phyloP scores from a whole-genome alignment of 306 rosid species.

The apple (Malus domestica) region DNA sequence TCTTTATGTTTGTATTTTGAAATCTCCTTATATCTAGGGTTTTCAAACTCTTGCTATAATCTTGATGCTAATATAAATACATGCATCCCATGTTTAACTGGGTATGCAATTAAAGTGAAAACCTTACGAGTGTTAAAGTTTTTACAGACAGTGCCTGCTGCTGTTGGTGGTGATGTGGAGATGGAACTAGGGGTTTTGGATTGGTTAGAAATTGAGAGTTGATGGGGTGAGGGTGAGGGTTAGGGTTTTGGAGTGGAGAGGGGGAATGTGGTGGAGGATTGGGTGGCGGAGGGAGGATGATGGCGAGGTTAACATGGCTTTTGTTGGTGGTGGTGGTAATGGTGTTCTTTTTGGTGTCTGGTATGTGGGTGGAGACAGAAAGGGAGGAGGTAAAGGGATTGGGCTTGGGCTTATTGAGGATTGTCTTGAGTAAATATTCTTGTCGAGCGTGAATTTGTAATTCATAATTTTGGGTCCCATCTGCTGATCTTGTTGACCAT shows the following conservation, averaged over 20 bases:
- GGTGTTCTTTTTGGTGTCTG: background rate
- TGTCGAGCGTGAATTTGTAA: background rate
- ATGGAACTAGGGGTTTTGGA: background rate
- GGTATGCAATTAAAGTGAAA: no score
- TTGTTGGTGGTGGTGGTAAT: background rate
- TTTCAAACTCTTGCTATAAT: no score
- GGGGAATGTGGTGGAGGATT: background rate
- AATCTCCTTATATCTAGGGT: no score
- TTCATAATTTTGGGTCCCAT: no score
- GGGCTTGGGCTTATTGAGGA: background rate
- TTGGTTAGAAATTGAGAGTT: background rate
- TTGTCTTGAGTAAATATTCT: background rate
- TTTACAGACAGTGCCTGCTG: background rate
- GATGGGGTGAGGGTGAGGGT: background rate
- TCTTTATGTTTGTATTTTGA: no score
- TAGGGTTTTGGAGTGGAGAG: conserved; percentile 6
- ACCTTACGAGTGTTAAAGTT: no score
- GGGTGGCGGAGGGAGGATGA: background rate
- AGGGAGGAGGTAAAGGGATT: background rate
- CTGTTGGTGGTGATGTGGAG: background rate
- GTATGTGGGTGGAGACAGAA: background rate
- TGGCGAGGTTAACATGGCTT: conserved; percentile 1
- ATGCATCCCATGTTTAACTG: no score
- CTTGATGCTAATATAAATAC: no score
- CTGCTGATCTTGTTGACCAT: no score